Conservation (phyloP, 2,329 filamentous ascomycete species). For the Alternaria sp. region DNA sequence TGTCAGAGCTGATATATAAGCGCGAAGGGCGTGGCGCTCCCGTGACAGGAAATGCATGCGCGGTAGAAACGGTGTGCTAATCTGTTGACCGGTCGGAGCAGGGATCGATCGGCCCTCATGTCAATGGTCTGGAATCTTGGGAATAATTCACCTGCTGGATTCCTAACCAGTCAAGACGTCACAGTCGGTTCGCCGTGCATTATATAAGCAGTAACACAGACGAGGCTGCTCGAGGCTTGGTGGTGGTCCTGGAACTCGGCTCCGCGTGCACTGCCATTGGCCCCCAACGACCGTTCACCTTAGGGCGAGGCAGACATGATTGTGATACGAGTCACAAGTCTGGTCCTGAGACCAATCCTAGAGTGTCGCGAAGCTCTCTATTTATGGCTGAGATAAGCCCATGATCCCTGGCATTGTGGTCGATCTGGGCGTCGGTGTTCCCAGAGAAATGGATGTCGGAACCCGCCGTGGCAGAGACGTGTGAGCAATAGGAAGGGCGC, state of each 20-base stretch:
- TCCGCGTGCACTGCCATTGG: constrained; percentile 11
- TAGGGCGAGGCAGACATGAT: constrained; percentile 21
- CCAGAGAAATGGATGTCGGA: not conserved
- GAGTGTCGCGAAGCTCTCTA: constrained; percentile 1
- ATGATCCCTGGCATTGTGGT: not conserved
- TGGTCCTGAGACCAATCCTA: not conserved
- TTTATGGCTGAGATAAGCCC: constrained; percentile 13
- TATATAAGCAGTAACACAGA: constrained; percentile 3
- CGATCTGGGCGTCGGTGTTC: not conserved
- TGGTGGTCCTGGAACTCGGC: constrained; percentile 5
- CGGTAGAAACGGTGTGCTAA: not conserved
- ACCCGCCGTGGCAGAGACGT: not conserved
- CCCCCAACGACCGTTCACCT: constrained; percentile 3
- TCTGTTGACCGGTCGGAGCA: not conserved
- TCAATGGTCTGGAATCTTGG: not conserved
- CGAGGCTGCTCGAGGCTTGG: constrained; percentile 2
- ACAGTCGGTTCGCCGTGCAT: not conserved
- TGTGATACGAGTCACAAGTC: constrained; percentile 5
- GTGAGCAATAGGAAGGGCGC: not conserved
- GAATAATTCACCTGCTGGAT: not conserved
- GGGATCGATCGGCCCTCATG: not conserved
- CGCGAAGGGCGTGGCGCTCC: not conserved
- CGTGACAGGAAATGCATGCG: not conserved
- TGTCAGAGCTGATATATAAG: not conserved
- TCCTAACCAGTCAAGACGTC: not conserved